These are phyloP conservation scores for Boletellus deceptivus DNA, from an alignment of 1,284 basidiomycete genomes.

Conservation along the genomic window DNA sequence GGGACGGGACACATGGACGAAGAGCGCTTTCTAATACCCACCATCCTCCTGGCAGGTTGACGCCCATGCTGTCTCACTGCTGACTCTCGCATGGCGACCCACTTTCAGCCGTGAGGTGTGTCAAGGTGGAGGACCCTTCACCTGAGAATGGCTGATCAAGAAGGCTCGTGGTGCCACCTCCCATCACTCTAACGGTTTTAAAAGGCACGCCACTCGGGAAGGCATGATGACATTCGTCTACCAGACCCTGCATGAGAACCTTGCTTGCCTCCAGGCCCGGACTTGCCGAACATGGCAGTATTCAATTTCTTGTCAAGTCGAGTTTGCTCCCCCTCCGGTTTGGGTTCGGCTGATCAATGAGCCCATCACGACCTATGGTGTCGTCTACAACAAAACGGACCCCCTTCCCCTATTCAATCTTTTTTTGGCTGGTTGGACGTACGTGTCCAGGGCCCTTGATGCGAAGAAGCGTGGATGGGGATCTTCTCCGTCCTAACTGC, in stretches of 20 bases:
- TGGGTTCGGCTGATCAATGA: slow-evolving; percentile 11
- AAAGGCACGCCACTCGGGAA: slow-evolving; percentile 9
- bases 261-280: slow-evolving; percentile 14
- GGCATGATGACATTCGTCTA: slow-evolving; percentile 7
- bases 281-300: slow-evolving; percentile 18
- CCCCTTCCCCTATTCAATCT: slow-evolving; percentile 18
- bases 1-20: neutral
- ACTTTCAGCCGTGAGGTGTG: neutral
- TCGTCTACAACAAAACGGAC: slow-evolving; percentile 11
- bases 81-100: slow-evolving; percentile 3
- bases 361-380: slow-evolving; percentile 7
- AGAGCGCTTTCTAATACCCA: neutral
- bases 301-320: slow-evolving; percentile 12
- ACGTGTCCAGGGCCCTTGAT: slow-evolving; percentile 19
- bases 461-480: slow-evolving; percentile 9
- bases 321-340: slow-evolving; percentile 2
- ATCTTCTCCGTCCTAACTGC: slow-evolving; percentile 29
- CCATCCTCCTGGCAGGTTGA: slow-evolving; percentile 1
- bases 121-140: slow-evolving; percentile 6
- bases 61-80: neutral
- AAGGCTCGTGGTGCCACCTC: neutral
- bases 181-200: slow-evolving; percentile 10
- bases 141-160: slow-evolving; percentile 16
- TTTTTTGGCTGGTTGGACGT: slow-evolving; percentile 11
- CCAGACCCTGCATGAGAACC: slow-evolving; percentile 26